Conservation (phyloP, 176 grass and related monocot species). For the Oryza meyeriana region DNA sequence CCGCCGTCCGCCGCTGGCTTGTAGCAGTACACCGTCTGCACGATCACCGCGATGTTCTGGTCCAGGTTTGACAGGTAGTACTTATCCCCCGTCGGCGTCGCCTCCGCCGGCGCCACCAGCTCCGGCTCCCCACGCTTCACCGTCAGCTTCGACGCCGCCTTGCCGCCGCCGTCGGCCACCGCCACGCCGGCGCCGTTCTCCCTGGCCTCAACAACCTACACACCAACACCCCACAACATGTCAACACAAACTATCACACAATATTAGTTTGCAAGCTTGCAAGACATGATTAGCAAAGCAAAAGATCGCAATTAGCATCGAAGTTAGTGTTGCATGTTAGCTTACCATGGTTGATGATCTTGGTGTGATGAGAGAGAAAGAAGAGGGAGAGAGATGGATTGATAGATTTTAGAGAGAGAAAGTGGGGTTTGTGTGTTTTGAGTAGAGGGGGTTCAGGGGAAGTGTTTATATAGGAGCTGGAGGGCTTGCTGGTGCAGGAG, state of each 20-base stretch:
- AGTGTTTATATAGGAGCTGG: conserved; percentile 13
- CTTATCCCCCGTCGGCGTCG: conserved; percentile 58
- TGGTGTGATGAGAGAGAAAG: not conserved
- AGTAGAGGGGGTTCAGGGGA: not conserved
- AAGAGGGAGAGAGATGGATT: not conserved
- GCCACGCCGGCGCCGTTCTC: conserved; percentile 11
- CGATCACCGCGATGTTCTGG: conserved; percentile 89
- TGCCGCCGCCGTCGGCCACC: not conserved
- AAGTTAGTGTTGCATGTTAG: no score
- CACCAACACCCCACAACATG: not conserved
- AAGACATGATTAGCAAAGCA: not conserved
- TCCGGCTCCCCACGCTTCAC: conserved; percentile 52
- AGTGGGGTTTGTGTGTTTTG: conserved; percentile 15
- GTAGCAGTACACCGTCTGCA: conserved; percentile 92
- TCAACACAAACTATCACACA: not conserved
- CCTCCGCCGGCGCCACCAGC: conserved; percentile 54
- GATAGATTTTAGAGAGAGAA: not conserved
- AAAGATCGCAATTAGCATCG: no score
- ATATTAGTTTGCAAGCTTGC: not conserved
- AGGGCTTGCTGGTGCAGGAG: not conserved
- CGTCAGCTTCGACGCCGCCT: conserved; percentile 11
- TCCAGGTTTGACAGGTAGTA: conserved; percentile 99
- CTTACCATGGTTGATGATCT: conserved; percentile 42
- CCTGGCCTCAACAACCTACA: conserved; percentile 49
- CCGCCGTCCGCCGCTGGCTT: conserved; percentile 11